Conservation (phyloP, 2,329 filamentous ascomycete genomes). For the Penicillium sclerotiorum region DNA sequence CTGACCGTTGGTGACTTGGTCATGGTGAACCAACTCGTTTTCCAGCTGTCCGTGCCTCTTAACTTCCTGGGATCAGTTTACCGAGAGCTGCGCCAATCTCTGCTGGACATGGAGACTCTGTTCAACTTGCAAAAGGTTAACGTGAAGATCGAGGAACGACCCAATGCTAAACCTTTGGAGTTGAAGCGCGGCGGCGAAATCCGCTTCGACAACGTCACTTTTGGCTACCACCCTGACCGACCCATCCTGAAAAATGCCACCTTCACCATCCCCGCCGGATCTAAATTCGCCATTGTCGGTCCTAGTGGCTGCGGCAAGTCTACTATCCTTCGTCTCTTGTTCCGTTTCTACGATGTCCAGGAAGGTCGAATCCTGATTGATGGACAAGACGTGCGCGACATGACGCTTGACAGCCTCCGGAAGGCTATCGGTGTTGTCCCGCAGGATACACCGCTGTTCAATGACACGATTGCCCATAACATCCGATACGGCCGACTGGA, state of each 20-base stretch:
- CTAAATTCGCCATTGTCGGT: conserved; percentile 94
- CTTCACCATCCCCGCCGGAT: conserved; percentile 89
- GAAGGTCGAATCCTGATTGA: conserved; percentile 85
- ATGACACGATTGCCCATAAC: conserved; percentile 93
- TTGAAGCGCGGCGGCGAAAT: conserved; percentile 83
- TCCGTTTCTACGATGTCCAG: conserved; percentile 92
- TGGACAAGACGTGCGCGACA: conserved; percentile 84
- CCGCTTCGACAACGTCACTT: conserved; percentile 89
- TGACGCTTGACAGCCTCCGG: conserved; percentile 80
- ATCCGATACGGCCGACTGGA: conserved; percentile 87
- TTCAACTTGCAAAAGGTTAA: conserved; percentile 98
- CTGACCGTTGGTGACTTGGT: conserved; percentile 94
- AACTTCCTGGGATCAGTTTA: conserved; percentile 99
- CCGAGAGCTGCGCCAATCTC: conserved; percentile 87
- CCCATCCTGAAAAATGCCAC: conserved; percentile 83
- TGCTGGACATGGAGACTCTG: conserved; percentile 97
- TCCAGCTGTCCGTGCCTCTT: conserved; percentile 92
- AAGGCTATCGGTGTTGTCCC: conserved; percentile 91
- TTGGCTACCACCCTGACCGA: conserved; percentile 85
- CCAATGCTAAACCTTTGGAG: conserved; percentile 71
- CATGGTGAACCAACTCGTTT: conserved; percentile 98
- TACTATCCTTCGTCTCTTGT: conserved; percentile 84
- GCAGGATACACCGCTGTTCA: conserved; percentile 96
- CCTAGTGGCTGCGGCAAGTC: conserved; percentile 96
- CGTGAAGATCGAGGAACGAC: conserved; percentile 76